phyloP scores from a whole-genome alignment of 257 asterid species.

The Cruciata laevipes region DNA sequence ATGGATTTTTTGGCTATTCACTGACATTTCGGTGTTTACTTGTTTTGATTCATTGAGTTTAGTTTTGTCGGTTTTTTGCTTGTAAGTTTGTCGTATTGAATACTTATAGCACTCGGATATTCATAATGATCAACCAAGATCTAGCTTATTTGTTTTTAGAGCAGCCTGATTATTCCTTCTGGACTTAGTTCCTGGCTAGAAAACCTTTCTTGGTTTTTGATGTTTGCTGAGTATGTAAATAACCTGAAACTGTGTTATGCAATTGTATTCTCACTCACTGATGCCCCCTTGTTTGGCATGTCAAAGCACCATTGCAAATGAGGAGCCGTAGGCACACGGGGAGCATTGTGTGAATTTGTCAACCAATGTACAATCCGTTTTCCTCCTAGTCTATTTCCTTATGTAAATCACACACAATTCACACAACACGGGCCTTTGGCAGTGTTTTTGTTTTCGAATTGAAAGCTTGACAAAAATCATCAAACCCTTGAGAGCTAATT shows the following conservation, averaged over 20 bases:
- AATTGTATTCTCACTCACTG: slow-evolving; percentile 29
- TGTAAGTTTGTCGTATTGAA: slow-evolving; percentile 24
- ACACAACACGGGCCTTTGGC: no score
- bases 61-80: slow-evolving; percentile 8
- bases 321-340: not conserved
- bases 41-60: slow-evolving; percentile 20
- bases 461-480: not conserved
- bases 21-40: slow-evolving; percentile 36
- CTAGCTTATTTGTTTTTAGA: slow-evolving; percentile 21
- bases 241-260: slow-evolving; percentile 12
- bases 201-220: slow-evolving; percentile 35
- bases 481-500: no score
- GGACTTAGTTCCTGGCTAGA: slow-evolving; percentile 28
- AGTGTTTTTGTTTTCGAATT: not conserved
- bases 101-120: slow-evolving; percentile 13
- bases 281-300: slow-evolving; percentile 25
- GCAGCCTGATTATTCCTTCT: slow-evolving; percentile 40
- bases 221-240: slow-evolving; percentile 41
- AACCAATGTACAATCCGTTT: not conserved
- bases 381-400: not conserved
- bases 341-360: not conserved
- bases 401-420: not conserved
- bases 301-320: not conserved
- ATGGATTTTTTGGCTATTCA: slow-evolving; percentile 23
- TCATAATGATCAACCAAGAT: slow-evolving; percentile 25